phyloP scores from a whole-genome alignment of 164 flowering plant genomes.

The Umbellularia californica region DNA sequence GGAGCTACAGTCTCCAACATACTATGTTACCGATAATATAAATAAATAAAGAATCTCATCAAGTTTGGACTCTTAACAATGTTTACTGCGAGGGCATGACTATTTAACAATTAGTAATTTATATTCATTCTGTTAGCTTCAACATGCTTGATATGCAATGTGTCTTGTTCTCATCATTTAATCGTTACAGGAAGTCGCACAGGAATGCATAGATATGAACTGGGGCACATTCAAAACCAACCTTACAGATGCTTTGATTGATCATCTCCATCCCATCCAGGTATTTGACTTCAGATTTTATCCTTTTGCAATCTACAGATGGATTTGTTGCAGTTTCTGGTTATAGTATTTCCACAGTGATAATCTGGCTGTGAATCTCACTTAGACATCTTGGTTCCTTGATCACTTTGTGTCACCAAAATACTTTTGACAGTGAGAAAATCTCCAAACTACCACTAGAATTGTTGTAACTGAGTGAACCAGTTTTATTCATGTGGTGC shows the following conservation, averaged over 20 bases:
- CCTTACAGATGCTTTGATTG: constrained; percentile 72
- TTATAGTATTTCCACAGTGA: neutral
- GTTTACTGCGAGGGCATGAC: too few relatives aligned
- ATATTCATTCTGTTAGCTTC: neutral
- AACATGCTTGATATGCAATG: neutral
- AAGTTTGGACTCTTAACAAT: too few relatives aligned
- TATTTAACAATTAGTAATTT: too few relatives aligned
- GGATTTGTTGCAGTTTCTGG: neutral
- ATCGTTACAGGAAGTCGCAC: constrained; percentile 60
- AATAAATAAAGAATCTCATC: too few relatives aligned
- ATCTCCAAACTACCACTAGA: too few relatives aligned
- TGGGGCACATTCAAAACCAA: constrained; percentile 82
- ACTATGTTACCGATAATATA: too few relatives aligned
- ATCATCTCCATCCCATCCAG: constrained; percentile 92
- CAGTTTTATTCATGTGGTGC: too few relatives aligned
- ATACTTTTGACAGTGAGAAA: too few relatives aligned
- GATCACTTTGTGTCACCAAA: too few relatives aligned
- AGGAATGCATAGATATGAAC: constrained; percentile 75
- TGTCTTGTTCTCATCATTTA: neutral
- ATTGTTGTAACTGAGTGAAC: too few relatives aligned
- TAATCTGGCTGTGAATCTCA: neutral
- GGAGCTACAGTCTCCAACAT: too few relatives aligned
- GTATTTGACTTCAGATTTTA: constrained; percentile 21
- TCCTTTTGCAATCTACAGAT: too few relatives aligned
- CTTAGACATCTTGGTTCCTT: neutral